Evolutionary conservation across 768 basidiomycete species (phyloP), one percentile per base, ranked within the genome.

Genomic region (Hypholoma fasciculare): DNA sequence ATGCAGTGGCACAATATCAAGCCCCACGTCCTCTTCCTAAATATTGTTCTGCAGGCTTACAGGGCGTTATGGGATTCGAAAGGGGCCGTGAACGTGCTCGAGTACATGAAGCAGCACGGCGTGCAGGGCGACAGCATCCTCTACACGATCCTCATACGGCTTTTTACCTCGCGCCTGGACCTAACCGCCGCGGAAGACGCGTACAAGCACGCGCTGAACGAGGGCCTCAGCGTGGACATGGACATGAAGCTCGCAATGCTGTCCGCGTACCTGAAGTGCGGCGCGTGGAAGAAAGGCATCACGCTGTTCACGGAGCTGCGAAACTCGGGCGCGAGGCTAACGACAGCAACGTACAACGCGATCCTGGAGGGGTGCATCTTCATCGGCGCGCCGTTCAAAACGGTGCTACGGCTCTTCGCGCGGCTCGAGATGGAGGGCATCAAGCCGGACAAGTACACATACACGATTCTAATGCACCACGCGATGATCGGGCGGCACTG

Each of bases 331-430:
- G 34, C 27, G 1, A 20, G 30, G 49, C 13, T 49, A 5, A 20
- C 39, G 13, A 50, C 30, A 79, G 89, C 67, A 80, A 85, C 49
- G 79, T 88, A 86, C 71, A 94, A 94, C 70, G 85, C 85, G 23
- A 78, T 97, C 23, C 74, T 96, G 63, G 92, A 92, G 71, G 92
- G 93, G 2, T 90, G 92, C 65, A 83, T 96, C 53, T 76, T 89
- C 48, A 82, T 92, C 37, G 92, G 90, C 23, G 84, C 92, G 2
- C 93, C 95, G 0, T 90, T 89, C 63, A 70, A 71, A 34, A 69
- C 84, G 26, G 87, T 94, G 40, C 74, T 83, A 26, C 69, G 74
- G 4, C 66, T 92, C 37, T 94, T 94, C 72, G 74, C 78, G 44
- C 79, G 76, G 53, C 72, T 93, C 34, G 63, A 69, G 56, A 71